Percentiles rank a stretch among this genome's conserved stretches.
phyloP scores from a whole-genome alignment of 2,329 filamentous ascomycete genomes.

The Chaetomiaceae sp. region DNA sequence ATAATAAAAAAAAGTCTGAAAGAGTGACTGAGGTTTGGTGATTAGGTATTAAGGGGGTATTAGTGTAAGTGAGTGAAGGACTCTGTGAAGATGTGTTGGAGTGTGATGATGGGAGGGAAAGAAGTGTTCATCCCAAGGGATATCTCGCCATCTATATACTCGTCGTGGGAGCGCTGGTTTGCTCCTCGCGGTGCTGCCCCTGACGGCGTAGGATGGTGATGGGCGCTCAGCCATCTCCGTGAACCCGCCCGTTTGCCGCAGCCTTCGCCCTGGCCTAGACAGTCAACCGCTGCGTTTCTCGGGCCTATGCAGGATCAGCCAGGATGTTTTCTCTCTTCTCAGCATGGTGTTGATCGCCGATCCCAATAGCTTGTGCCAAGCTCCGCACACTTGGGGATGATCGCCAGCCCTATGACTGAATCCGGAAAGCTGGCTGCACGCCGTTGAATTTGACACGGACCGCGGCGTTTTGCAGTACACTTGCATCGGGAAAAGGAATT shows the following conservation, averaged over 20 bases:
- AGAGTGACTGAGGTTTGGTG: constrained; percentile 16
- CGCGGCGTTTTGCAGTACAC: background rate
- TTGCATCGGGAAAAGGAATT: background rate
- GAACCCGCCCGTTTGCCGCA: too few relatives aligned
- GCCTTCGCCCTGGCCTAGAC: too few relatives aligned
- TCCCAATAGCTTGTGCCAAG: constrained; percentile 17
- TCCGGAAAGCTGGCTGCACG: background rate
- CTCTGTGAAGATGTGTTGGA: constrained; percentile 3
- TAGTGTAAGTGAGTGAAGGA: background rate
- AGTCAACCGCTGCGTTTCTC: background rate
- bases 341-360: constrained; percentile 15
- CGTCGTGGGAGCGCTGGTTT: background rate
- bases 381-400: background rate
- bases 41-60: background rate
- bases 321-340: background rate
- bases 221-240: background rate
- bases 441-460: background rate
- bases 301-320: background rate
- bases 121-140: background rate
- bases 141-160: constrained; percentile 2
- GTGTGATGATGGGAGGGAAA: background rate
- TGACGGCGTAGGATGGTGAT: background rate
- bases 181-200: background rate
- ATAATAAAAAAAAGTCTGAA: constrained; percentile 11
- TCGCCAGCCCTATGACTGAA: constrained; percentile 13